phyloP scores from a whole-genome alignment of 495 filamentous ascomycete species.

The Lophiostoma macrostomum region DNA sequence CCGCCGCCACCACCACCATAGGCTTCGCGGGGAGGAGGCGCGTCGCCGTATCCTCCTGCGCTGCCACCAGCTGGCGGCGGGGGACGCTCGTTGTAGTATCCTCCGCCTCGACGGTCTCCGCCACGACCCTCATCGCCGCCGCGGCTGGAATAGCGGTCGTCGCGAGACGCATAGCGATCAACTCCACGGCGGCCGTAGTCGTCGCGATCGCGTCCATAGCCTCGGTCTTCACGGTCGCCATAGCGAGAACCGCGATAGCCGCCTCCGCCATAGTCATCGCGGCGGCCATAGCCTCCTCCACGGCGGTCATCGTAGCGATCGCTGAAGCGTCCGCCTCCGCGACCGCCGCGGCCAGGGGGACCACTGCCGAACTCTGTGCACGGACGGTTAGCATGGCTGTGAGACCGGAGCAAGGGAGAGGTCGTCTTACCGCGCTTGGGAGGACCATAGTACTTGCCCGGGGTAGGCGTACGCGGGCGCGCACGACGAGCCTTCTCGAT shows the following conservation, averaged over 20 bases:
- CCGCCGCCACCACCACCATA: conserved; percentile 27
- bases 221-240: conserved; percentile 42
- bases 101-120: conserved; percentile 48
- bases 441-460: conserved; percentile 98
- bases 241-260: conserved; percentile 51
- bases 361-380: too few relatives aligned
- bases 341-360: conserved; percentile 29
- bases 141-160: conserved; percentile 60
- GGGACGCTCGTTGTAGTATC: conserved; percentile 42
- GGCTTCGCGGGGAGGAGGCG: conserved; percentile 29
- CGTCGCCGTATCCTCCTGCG: conserved; percentile 23
- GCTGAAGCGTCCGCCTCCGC: conserved; percentile 30
- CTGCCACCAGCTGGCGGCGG: conserved; percentile 20
- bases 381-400: too few relatives aligned
- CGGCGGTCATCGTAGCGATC: conserved; percentile 51
- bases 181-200: conserved; percentile 47
- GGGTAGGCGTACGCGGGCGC: conserved; percentile 91
- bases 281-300: conserved; percentile 36
- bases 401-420: neutral
- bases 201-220: conserved; percentile 39
- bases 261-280: conserved; percentile 47
- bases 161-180: conserved; percentile 63
- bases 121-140: conserved; percentile 47
- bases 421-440: conserved; percentile 84
- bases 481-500: conserved; percentile 98